phyloP scores from a whole-genome alignment of 1,139 yeast species.

The Magnusiomyces fungicola region DNA sequence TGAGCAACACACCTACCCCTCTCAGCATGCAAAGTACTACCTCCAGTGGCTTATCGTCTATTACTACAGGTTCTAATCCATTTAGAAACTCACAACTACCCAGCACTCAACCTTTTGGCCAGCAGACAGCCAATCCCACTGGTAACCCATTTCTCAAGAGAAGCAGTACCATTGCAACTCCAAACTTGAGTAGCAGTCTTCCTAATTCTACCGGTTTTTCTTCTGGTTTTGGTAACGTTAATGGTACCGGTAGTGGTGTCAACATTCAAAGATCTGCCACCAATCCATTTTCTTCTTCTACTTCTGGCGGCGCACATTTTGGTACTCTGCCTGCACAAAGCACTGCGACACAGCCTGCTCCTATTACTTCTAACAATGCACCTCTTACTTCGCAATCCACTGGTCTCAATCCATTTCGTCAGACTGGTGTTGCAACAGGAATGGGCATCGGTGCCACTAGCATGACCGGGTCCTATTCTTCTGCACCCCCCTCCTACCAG shows the following conservation, averaged over 20 bases:
- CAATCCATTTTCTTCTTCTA: conserved; percentile 41
- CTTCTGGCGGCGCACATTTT: conserved; percentile 33
- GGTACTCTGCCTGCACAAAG: conserved; percentile 25
- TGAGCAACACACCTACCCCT: conserved; percentile 21
- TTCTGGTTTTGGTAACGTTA: conserved; percentile 23
- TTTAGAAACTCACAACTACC: conserved; percentile 21
- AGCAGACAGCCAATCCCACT: conserved; percentile 5
- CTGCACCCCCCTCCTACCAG: too few species aligned
- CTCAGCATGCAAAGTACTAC: conserved; percentile 20
- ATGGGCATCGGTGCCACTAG: not conserved
- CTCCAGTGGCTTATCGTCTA: conserved; percentile 17
- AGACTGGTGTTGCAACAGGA: not conserved
- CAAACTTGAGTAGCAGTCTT: not conserved
- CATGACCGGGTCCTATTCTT: too few species aligned
- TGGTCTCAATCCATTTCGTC: conserved; percentile 15
- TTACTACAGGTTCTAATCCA: conserved; percentile 29
- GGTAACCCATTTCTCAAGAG: conserved; percentile 27
- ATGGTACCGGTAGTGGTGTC: conserved; percentile 25
- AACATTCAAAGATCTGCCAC: conserved; percentile 34
- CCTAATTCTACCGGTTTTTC: conserved; percentile 5
- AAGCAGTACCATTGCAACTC: conserved; percentile 13
- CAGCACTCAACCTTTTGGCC: too few species aligned
- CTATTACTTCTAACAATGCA: conserved; percentile 1
- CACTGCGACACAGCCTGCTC: not conserved
- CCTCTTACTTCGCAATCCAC: conserved; percentile 3